Conservation (phyloP, 2,329 filamentous ascomycete genomes). For the Keithomyces neogunnii region DNA sequence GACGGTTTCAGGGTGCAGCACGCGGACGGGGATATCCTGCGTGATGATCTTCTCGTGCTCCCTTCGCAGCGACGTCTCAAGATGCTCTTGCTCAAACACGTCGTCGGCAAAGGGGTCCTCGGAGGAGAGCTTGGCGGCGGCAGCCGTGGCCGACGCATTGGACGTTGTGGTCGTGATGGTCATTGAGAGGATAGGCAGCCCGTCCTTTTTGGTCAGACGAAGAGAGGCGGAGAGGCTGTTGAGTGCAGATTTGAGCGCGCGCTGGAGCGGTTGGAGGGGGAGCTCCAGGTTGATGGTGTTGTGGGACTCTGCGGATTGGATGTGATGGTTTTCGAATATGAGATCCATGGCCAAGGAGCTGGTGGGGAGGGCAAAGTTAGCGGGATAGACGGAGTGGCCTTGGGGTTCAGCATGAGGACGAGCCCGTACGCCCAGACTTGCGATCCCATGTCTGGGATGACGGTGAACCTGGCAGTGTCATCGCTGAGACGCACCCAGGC, state of each 20-base stretch:
- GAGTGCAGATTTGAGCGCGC: conserved; percentile 82
- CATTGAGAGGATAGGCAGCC: conserved; percentile 76
- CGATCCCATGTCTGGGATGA: conserved; percentile 88
- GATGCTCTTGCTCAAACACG: conserved; percentile 38
- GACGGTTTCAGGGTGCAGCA: conserved; percentile 75
- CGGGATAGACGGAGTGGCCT: not conserved
- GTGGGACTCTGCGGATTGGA: conserved; percentile 72
- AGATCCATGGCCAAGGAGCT: conserved; percentile 62
- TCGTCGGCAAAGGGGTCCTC: conserved; percentile 33
- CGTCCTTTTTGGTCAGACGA: conserved; percentile 87
- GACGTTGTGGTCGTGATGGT: conserved; percentile 73
- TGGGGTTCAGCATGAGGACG: conserved; percentile 17
- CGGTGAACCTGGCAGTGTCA: conserved; percentile 83
- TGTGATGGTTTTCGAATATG: conserved; percentile 77
- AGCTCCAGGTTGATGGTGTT: conserved; percentile 97
- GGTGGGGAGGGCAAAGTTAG: not conserved
- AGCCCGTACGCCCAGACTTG: conserved; percentile 85
- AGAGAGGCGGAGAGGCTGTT: conserved; percentile 76
- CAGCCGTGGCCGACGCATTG: conserved; percentile 25
- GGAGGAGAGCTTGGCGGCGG: conserved; percentile 17
- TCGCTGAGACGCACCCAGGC: conserved; percentile 87
- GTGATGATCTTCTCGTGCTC: conserved; percentile 89
- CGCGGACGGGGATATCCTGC: conserved; percentile 91
- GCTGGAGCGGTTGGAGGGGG: conserved; percentile 76
- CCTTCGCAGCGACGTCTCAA: conserved; percentile 50